phyloP scores from a whole-genome alignment of 371 early-diverging fungal genomes.

The Syncephalastrum monosporum region DNA sequence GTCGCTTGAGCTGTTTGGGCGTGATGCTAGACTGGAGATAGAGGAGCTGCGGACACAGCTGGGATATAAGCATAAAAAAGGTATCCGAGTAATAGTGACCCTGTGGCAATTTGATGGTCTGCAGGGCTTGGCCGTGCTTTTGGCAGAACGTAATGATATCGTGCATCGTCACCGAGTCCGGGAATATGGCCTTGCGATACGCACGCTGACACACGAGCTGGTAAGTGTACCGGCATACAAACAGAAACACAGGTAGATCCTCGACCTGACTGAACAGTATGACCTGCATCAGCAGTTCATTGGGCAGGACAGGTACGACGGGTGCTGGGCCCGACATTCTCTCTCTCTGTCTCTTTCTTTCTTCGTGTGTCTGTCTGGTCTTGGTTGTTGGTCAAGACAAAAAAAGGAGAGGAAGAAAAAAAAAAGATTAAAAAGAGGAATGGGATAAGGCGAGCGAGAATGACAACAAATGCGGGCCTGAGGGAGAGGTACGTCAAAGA shows the following conservation, averaged over 20 bases:
- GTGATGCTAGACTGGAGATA: conserved; percentile 36
- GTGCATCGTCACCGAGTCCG: conserved; percentile 18
- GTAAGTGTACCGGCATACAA: conserved; percentile 31
- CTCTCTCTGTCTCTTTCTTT: too few relatives aligned
- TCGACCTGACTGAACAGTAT: conserved; percentile 7
- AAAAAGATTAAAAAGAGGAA: too few relatives aligned
- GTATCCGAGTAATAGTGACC: conserved; percentile 23
- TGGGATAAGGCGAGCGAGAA: too few relatives aligned
- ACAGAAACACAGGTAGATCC: conserved; percentile 17
- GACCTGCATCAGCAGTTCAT: conserved; percentile 29
- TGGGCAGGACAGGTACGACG: conserved; percentile 18
- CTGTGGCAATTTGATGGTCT: conserved; percentile 41
- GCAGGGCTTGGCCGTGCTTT: conserved; percentile 31
- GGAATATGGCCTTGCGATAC: conserved; percentile 43
- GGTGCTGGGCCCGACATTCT: too few relatives aligned
- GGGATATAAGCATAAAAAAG: conserved; percentile 21
- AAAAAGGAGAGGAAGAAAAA: too few relatives aligned
- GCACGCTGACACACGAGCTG: conserved; percentile 29
- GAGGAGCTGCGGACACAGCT: conserved; percentile 29
- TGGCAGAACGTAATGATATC: conserved; percentile 35
- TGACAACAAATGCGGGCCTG: too few relatives aligned
- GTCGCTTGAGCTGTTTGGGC: conserved; percentile 18
- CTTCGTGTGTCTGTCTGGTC: too few relatives aligned
- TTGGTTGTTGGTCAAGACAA: too few relatives aligned
- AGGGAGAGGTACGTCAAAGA: too few relatives aligned